Percentiles rank a stretch among this genome's conserved stretches.
These are phyloP conservation scores for Boehmeria nivea DNA, from an alignment of 306 rosid genomes.

Conservation along the genomic window DNA sequence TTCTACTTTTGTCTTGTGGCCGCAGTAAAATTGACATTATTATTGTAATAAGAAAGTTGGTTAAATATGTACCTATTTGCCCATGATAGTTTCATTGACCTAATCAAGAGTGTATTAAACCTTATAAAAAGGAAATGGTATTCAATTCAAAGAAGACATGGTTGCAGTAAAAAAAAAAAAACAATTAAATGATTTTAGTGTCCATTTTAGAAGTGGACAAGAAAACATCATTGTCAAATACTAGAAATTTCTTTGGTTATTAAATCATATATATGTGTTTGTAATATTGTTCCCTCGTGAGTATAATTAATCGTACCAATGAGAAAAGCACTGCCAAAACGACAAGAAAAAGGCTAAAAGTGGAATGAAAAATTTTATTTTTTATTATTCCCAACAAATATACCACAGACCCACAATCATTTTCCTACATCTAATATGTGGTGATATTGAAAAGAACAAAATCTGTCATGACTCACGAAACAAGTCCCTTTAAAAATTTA, in stretches of 20 bases:
- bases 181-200: too few species aligned
- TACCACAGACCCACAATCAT: neutral
- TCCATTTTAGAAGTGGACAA: neutral
- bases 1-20: neutral
- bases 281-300: slow-evolving; percentile 11
- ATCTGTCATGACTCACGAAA: slow-evolving; percentile 1
- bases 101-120: neutral
- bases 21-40: neutral
- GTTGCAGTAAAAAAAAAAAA: too few species aligned
- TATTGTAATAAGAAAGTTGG: neutral
- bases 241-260: neutral
- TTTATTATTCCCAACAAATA: neutral
- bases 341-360: slow-evolving; percentile 2
- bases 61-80: neutral
- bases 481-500: neutral
- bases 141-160: too few species aligned
- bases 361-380: too few species aligned
- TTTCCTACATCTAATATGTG: too few species aligned
- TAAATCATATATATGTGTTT: neutral
- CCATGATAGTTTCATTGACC: neutral
- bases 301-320: neutral
- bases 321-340: neutral
- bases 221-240: neutral
- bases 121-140: neutral
- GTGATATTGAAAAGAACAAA: neutral